Evolutionary conservation across 257 asterid genomes (phyloP), one percentile per base, ranked within the genome.

Genomic region (Ballota nigra): DNA sequence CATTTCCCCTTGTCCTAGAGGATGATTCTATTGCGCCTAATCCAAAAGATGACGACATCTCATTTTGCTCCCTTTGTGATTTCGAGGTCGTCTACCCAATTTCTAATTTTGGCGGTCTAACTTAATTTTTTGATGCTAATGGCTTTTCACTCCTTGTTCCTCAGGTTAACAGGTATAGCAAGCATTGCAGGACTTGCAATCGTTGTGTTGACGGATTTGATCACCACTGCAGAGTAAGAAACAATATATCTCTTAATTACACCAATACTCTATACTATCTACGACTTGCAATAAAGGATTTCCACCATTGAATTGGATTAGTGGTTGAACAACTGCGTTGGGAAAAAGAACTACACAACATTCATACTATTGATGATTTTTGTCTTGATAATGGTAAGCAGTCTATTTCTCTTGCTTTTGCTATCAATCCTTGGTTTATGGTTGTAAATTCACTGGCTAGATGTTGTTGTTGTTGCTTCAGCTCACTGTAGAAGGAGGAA

Each of bases 281-380:
- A 53, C 38, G 8, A 34, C 18, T 41, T 57, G 12, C 74, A 34
- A 69, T 62, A 23, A 28, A 8, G 8, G 56, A 4, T 18, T 67
- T 68, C 69, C 41, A 34, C 47, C 23, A 75, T 72, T 78, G 47
- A 20, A 28, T 57, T 79, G 47, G 64, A 80, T 71, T 88, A 94
- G 99, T 94, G 99, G 99, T 82, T 94, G 84, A 94, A 94, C 89
- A 94, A 91, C 80, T 94, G 99, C 75, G 89, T 94, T 28, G 99
- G 99, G 80, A 94, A 85, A 81, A 94, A 81, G 95, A 94, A 94
- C 75, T 94, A 94, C 86, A 86, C 99, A 22, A 86, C 93, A 58
- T 94, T 94, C 97, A 81, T 94, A 77, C 96, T 94, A 62, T 76
- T 88, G 82, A 86, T 94, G 99, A 73, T 85, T 8, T 88, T 72